Evolutionary conservation across 2,329 filamentous ascomycete species (phyloP), one percentile per base, ranked within the genome.

Genomic region (Fusarium irregulare): DNA sequence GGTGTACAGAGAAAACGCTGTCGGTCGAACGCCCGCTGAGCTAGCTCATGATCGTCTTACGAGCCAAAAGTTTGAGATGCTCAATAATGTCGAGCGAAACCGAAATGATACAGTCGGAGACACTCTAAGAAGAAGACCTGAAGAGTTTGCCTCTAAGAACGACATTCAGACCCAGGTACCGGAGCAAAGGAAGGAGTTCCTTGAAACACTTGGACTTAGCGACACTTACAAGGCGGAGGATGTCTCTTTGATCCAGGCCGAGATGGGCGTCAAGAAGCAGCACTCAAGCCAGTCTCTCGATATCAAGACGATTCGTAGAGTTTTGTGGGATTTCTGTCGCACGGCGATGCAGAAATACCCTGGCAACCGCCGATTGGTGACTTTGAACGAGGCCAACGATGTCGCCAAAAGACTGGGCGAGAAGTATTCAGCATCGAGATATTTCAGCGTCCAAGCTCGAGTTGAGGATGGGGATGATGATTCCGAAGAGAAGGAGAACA

Each of bases 11-110:
- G 93, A 96, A 77, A 94, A 94, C 71, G 88, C 92, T 0, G 92
- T 92, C 0, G 93, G 93, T 3, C 85, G 87, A 18, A 96, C 92
- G 0, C 91, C 93, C 0, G 83, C 86, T 28, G 92, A 96, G 72
- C 80, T 92, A 50, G 88, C 90, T 0, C 82, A 87, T 53, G 89
- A 92, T 55, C 77, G 79, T 2, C 84, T 85, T 64, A 80, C 87
- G 4, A 78, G 80, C 10, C 73, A 76, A 10, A 78, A 78, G 45
- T 78, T 84, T n/a, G 50, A 62, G 32, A 68, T 69, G 20, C 77
- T 75, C 11, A 30, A 68, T 2, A 34, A 34, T 9, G 40, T 62
- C 42, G 57, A 40, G 12, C 30, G 69, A 13, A 23, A 47, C 30
- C 60, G 40, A 6, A 41, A 60, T 9, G 47, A 60, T 20, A 42